phyloP scores from a whole-genome alignment of 2,329 filamentous ascomycete species.

The Sporothrix luriei region DNA sequence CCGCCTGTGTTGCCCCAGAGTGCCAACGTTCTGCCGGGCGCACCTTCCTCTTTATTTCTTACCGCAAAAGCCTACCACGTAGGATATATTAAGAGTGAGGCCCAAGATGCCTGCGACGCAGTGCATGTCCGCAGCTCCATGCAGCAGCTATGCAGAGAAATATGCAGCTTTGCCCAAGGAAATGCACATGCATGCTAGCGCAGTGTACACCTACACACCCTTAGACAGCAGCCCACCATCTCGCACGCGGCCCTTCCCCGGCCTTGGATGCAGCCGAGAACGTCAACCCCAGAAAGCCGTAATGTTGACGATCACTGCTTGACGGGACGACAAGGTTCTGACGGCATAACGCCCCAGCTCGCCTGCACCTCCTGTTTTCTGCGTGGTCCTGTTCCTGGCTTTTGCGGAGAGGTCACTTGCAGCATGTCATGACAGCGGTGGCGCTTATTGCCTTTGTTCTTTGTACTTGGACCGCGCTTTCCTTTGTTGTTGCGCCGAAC shows the following conservation, averaged over 20 bases:
- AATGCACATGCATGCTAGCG: not conserved
- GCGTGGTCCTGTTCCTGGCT: conserved; percentile 5
- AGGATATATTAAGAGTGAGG: not conserved
- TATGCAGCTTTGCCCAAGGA: conserved; percentile 10
- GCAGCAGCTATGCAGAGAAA: not conserved
- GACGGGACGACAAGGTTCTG: not conserved
- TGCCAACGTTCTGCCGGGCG: conserved; percentile 12
- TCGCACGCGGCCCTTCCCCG: conserved; percentile 7
- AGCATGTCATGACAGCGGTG: not conserved
- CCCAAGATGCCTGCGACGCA: not conserved
- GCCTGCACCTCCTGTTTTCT: conserved; percentile 4
- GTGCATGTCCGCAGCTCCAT: conserved; percentile 11
- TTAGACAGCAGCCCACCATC: not conserved
- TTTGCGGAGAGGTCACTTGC: conserved; percentile 9
- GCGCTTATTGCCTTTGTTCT: conserved; percentile 15
- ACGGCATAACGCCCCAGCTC: not conserved
- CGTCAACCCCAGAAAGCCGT: not conserved
- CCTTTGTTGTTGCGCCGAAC: conserved; percentile 10
- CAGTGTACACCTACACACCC: conserved; percentile 4
- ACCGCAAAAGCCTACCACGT: not conserved
- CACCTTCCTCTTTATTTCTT: conserved; percentile 10
- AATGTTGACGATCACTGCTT: not conserved
- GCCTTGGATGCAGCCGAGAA: not conserved
- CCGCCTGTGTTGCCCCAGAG: not conserved
- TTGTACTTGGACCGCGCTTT: conserved; percentile 5